Evolutionary conservation across 345 rosid genomes (phyloP).

Genomic region (Combretum micranthum): DNA sequence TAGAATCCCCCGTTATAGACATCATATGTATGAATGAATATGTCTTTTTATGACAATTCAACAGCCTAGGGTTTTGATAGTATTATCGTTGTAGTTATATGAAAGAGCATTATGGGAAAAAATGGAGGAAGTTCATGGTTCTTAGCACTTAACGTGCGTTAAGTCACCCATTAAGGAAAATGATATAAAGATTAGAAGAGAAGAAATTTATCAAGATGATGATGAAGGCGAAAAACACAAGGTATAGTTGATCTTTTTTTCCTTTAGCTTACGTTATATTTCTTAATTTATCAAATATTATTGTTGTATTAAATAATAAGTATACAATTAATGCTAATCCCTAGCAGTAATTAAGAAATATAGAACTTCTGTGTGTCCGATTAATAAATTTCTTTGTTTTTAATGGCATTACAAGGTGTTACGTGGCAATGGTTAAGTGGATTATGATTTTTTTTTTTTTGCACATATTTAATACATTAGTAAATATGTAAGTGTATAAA

Average conservation of each 20-base stretch:
- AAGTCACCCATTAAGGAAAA: slow-evolving; percentile 46
- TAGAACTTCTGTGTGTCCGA: too few species aligned
- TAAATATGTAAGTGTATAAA: too few species aligned
- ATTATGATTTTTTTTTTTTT: too few species aligned
- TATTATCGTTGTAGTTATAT: not conserved
- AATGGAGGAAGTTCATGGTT: slow-evolving; percentile 67
- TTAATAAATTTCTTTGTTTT: too few species aligned
- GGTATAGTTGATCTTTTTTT: slow-evolving; percentile 22
- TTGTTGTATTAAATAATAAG: not conserved
- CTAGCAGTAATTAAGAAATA: too few species aligned
- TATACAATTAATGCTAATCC: too few species aligned
- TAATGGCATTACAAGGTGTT: too few species aligned
- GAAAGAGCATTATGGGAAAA: slow-evolving; percentile 34
- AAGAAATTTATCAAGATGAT: slow-evolving; percentile 30
- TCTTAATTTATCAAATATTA: too few species aligned
- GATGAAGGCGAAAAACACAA: slow-evolving; percentile 42
- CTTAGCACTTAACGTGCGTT: slow-evolving; percentile 58
- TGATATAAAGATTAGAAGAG: slow-evolving; percentile 29
- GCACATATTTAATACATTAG: too few species aligned
- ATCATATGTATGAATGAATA: slow-evolving; percentile 2
- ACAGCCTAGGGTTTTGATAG: too few species aligned
- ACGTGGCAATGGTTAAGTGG: too few species aligned
- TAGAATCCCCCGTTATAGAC: slow-evolving; percentile 1
- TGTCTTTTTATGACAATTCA: not conserved
- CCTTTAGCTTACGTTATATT: not conserved